These are phyloP conservation scores for Calocera cornea DNA, from an alignment of 768 basidiomycete genomes.

Conservation along the genomic window DNA sequence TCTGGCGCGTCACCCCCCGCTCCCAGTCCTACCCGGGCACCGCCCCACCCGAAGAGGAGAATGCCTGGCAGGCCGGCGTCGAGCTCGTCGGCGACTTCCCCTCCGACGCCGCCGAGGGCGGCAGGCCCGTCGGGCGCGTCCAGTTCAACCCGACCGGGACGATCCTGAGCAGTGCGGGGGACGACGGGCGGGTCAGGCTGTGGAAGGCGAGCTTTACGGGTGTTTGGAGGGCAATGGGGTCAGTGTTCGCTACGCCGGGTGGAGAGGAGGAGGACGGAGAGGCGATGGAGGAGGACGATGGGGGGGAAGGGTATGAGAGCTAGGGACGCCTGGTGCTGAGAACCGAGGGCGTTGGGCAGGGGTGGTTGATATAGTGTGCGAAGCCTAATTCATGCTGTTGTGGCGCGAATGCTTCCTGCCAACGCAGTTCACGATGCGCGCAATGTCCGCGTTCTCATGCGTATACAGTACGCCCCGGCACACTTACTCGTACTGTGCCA, in stretches of 20 bases:
- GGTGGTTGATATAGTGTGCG: not conserved
- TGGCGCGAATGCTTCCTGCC: no score
- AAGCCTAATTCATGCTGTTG: no score
- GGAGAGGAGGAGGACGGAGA: conserved; percentile 41
- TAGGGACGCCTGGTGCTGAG: not conserved
- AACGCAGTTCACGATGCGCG: no score
- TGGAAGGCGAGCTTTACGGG: conserved; percentile 74
- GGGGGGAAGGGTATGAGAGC: conserved; percentile 21
- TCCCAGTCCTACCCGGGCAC: no score
- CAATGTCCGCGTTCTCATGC: no score
- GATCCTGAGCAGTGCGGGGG: conserved; percentile 67
- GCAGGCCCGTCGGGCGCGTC: conserved; percentile 12
- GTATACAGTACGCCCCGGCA: no score
- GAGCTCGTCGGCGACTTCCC: conserved; percentile 71
- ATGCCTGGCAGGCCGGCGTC: conserved; percentile 49
- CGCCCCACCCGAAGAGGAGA: conserved; percentile 36
- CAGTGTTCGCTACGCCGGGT: conserved; percentile 66
- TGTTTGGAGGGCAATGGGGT: conserved; percentile 74
- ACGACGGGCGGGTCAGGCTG: conserved; percentile 66
- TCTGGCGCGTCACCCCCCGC: conserved; percentile 87
- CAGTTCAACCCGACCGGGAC: conserved; percentile 36
- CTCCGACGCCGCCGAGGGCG: no score
- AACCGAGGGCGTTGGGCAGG: not conserved
- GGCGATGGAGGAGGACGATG: conserved; percentile 41
- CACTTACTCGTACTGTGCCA: no score